Conservation (phyloP, 352 stramenopile genomes). For the Pythium plurisporium region DNA sequence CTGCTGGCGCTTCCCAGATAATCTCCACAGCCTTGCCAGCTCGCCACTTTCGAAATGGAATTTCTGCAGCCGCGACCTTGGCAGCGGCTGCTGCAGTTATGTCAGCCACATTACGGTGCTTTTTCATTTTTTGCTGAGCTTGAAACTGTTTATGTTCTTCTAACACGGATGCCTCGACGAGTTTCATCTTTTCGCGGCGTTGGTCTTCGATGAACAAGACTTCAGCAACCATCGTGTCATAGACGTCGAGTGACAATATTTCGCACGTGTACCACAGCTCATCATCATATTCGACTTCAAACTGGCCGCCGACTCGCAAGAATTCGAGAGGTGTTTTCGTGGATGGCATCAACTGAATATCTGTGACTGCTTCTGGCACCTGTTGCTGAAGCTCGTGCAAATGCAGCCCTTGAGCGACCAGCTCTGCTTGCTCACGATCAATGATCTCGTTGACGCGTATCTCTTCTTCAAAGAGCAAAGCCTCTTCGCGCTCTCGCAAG, state of each 20-base stretch:
- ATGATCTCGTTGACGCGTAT: constrained; percentile 34
- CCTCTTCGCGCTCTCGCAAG: constrained; percentile 44
- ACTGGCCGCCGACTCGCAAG: constrained; percentile 36
- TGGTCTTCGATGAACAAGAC: constrained; percentile 59
- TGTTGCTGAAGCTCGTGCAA: constrained; percentile 65
- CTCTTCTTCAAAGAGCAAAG: constrained; percentile 47
- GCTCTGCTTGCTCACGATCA: constrained; percentile 34
- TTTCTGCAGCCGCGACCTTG: constrained; percentile 28
- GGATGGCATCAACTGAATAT: constrained; percentile 40
- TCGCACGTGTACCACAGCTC: constrained; percentile 65
- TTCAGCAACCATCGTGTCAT: constrained; percentile 53
- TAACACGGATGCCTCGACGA: constrained; percentile 33
- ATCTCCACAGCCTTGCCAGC: constrained; percentile 70
- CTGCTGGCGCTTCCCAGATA: constrained; percentile 52
- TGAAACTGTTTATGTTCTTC: constrained; percentile 28
- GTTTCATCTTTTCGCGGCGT: constrained; percentile 60
- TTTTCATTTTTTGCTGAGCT: constrained; percentile 20
- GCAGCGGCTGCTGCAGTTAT: constrained; percentile 43
- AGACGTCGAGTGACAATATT: constrained; percentile 52
- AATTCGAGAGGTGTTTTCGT: constrained; percentile 69
- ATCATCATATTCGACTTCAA: constrained; percentile 74
- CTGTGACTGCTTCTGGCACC: constrained; percentile 48
- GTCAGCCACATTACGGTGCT: constrained; percentile 31
- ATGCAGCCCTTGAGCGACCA: constrained; percentile 32
- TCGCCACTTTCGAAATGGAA: constrained; percentile 62